phyloP scores from a whole-genome alignment of 495 filamentous ascomycete species.

The Hypoxylon lienhwacheense region DNA sequence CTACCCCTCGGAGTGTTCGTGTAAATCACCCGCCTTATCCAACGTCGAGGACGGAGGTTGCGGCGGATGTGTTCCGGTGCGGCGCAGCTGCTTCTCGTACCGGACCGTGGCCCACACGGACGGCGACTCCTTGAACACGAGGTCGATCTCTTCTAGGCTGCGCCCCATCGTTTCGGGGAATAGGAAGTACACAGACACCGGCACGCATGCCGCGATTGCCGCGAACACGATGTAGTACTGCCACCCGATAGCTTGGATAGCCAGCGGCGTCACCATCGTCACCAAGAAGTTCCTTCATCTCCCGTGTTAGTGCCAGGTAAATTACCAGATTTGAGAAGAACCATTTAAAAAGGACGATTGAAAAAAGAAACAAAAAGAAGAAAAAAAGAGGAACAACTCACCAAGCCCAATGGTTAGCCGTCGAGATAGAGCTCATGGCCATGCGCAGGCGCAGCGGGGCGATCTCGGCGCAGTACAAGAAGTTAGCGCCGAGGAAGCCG shows the following conservation, averaged over 20 bases:
- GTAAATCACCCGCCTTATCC: not conserved
- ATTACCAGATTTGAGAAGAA: no score
- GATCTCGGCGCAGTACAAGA: slow-evolving; percentile 61
- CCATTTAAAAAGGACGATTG: no score
- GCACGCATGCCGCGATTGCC: slow-evolving; percentile 51
- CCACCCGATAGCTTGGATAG: slow-evolving; percentile 49
- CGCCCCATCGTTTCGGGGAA: slow-evolving; percentile 60
- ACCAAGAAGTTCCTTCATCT: slow-evolving; percentile 51
- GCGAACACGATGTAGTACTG: slow-evolving; percentile 56
- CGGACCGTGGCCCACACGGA: slow-evolving; percentile 61
- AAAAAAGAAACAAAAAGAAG: not conserved
- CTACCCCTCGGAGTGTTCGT: slow-evolving; percentile 12
- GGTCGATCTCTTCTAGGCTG: slow-evolving; percentile 65
- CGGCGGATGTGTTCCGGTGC: slow-evolving; percentile 48
- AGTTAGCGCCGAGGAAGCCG: slow-evolving; percentile 61
- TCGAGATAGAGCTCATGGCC: slow-evolving; percentile 55
- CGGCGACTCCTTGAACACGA: slow-evolving; percentile 64
- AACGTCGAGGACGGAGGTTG: slow-evolving; percentile 56
- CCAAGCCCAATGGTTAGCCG: slow-evolving; percentile 56
- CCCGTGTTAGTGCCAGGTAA: slow-evolving; percentile 3
- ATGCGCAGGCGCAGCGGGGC: slow-evolving; percentile 57
- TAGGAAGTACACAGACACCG: slow-evolving; percentile 58
- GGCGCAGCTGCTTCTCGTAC: slow-evolving; percentile 58
- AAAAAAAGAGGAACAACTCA: slow-evolving; percentile 27
- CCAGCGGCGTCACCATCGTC: slow-evolving; percentile 50